phyloP scores from a whole-genome alignment of 148 eudicot genomes.

The Camellia japonica region DNA sequence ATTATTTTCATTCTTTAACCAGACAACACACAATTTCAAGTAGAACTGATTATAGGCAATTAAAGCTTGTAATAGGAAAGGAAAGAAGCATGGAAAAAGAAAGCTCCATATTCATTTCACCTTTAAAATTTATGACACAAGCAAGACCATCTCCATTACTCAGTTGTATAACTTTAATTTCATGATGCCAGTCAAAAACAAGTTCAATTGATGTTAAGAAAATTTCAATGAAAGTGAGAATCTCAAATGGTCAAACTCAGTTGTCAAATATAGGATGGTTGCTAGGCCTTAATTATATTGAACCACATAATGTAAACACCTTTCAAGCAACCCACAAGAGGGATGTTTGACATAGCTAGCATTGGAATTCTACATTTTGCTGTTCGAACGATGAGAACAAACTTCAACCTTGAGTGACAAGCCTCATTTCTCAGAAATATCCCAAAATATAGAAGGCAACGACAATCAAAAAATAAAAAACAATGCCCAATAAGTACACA shows the following conservation, averaged over 20 bases:
- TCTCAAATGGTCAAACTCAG: not conserved
- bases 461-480: not conserved
- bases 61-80: not conserved
- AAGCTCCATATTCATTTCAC: no score
- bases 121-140: not conserved
- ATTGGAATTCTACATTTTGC: not conserved
- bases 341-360: not conserved
- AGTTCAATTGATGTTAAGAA: not conserved
- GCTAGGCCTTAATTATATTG: not conserved
- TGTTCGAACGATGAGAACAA: not conserved
- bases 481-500: not conserved
- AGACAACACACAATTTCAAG: not conserved
- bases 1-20: no score
- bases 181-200: not conserved
- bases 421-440: not conserved
- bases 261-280: not conserved
- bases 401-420: not conserved
- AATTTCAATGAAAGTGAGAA: not conserved
- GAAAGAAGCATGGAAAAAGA: no score
- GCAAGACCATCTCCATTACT: not conserved
- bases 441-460: not conserved
- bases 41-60: not conserved
- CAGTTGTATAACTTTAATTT: not conserved
- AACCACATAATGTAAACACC: not conserved
- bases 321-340: not conserved